Base-by-base conservation (phyloP, 768 basidiomycete genomes). In the Tylopilus balloui region DNA sequence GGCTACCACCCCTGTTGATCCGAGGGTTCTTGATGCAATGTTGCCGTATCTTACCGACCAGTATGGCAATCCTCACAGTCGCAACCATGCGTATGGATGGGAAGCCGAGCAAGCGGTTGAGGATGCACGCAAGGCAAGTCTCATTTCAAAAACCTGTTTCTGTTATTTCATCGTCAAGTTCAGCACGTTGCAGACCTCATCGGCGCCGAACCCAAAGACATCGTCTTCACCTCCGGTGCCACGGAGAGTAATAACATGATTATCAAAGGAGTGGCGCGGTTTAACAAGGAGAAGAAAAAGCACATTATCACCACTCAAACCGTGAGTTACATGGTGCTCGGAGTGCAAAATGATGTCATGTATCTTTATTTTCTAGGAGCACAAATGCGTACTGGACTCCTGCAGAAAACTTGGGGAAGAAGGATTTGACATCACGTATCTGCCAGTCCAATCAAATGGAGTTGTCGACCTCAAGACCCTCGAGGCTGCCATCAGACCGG, bases 11-110 rank as follows among this genome's bases (percentile, higher is more conserved):
- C 96, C 96, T 17, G 83, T 96, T 47, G 96, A 99, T 66, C 96
- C 96, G 24, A 83, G 96, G 50, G 96, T 98, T 5, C 76, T 98
- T 48, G 96, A 98, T 69, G 84, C 87, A 15, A 99, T 98, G 95
- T 74, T 99, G 21, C 96, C 96, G 0, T 97, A 81, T 69, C 71
- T 94, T 56, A 95, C 93, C 5, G 91, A 98, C 66, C 91, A 92
- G 66, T 98, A 87, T 63, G 96, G 96, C 4, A 99, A 98, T 69
- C 95, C 96, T 9, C 96, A 98, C 66, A 94, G 92, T 66, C 83
- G 96, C 48, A 98, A 96, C 24, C 96, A 99, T 69, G 92, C 96
- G 1, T 99, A 98, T 67, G 96, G 96, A 4, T 99, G 96, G 96
- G 96, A 99, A 71, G 92, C 95, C 6, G 96, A 99, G 62, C 78